Percentiles rank a stretch among this genome's conserved stretches.
These are phyloP conservation scores for Globisporangium iwayamae DNA, from an alignment of 352 stramenopile genomes.

Conservation along the genomic window DNA sequence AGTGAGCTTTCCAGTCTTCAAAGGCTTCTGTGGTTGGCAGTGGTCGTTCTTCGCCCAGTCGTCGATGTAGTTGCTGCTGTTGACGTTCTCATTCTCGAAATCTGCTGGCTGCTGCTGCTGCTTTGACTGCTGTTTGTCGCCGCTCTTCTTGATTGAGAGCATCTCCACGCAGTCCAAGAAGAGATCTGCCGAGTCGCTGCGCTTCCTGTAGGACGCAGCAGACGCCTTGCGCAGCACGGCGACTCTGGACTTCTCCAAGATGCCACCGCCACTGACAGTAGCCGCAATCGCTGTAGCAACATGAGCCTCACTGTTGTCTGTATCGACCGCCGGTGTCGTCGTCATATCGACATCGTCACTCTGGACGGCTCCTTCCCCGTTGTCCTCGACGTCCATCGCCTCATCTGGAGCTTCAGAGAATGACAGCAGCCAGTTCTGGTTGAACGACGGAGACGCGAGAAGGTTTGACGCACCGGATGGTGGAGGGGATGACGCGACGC, in stretches of 20 bases:
- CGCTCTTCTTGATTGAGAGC: conserved; percentile 38
- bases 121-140: background rate
- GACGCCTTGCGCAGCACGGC: conserved; percentile 34
- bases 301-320: background rate
- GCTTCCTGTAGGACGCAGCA: conserved; percentile 24
- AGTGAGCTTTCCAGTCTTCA: background rate
- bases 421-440: background rate
- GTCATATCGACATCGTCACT: background rate
- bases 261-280: background rate
- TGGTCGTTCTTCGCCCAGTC: background rate
- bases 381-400: background rate
- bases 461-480: background rate
- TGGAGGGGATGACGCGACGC: conserved; percentile 5
- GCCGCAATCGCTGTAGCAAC: background rate
- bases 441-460: conserved; percentile 1
- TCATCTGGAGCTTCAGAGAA: background rate
- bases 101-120: background rate
- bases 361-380: background rate
- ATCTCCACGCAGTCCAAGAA: conserved; percentile 80
- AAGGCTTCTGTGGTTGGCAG: background rate
- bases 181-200: conserved; percentile 78
- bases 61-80: background rate
- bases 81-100: background rate
- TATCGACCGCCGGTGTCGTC: background rate
- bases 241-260: conserved; percentile 47